Percentiles rank a stretch among this genome's conserved stretches.
Evolutionary conservation across 2,329 filamentous ascomycete genomes (phyloP).

Genomic region (Beauveria sp.): DNA sequence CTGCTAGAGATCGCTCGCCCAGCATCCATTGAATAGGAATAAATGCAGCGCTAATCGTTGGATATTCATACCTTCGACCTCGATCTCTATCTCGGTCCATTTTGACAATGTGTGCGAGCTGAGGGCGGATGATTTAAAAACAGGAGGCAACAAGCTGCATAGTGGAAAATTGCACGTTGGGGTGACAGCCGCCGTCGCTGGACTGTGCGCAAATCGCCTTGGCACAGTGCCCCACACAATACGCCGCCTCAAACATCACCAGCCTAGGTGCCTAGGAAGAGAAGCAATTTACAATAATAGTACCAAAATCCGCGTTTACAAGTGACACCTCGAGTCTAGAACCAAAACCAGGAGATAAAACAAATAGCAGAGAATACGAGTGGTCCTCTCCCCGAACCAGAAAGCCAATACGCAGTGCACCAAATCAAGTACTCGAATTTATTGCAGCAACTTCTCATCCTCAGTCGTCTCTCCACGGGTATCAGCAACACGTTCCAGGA

Average conservation of each 20-base stretch:
- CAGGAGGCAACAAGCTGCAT: neutral
- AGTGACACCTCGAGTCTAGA: neutral
- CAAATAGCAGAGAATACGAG: neutral
- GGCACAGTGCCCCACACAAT: slow-evolving; percentile 1
- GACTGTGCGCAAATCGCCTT: neutral
- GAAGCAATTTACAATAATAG: neutral
- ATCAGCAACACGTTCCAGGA: slow-evolving; percentile 31
- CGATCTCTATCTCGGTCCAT: slow-evolving; percentile 15
- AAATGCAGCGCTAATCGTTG: neutral
- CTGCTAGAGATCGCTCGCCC: neutral
- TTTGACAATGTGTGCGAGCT: neutral
- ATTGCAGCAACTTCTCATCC: slow-evolving; percentile 32
- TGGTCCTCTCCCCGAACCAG: neutral
- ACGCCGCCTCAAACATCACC: neutral
- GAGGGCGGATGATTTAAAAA: neutral
- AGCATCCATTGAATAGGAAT: neutral
- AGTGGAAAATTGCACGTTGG: neutral
- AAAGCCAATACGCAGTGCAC: neutral
- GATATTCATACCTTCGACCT: slow-evolving; percentile 12
- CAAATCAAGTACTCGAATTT: neutral
- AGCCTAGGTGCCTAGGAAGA: neutral
- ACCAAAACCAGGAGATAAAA: neutral
- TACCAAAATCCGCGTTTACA: neutral
- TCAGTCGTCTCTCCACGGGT: slow-evolving; percentile 39
- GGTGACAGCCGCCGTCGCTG: neutral